phyloP scores from a whole-genome alignment of 1,139 yeast species.

The Kodamaea anthophila region DNA sequence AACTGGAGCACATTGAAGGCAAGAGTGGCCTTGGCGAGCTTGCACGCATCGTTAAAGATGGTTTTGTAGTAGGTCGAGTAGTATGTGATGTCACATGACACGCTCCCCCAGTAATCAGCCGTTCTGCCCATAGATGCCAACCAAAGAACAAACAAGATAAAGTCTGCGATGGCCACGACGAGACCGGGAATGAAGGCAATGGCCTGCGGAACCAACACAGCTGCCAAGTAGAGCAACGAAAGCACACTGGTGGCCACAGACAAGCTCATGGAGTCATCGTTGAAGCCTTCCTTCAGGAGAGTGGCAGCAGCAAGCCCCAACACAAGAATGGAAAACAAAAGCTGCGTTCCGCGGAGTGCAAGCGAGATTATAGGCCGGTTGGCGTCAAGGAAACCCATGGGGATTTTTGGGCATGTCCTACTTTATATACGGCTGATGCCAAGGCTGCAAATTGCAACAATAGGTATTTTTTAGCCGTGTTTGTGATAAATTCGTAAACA shows the following conservation, averaged over 20 bases:
- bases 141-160: conserved; percentile 15
- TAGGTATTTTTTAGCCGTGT: too few relatives aligned
- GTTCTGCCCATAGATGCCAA: conserved; percentile 16
- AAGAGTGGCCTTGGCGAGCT: conserved; percentile 22
- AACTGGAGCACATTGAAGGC: conserved; percentile 27
- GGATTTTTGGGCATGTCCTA: too few relatives aligned
- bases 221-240: conserved; percentile 17
- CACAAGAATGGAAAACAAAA: conserved; percentile 18
- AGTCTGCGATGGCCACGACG: conserved; percentile 17
- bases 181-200: conserved; percentile 12
- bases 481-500: too few relatives aligned
- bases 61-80: not conserved
- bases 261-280: conserved; percentile 10
- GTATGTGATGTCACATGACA: conserved; percentile 12
- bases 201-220: conserved; percentile 11
- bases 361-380: too few relatives aligned
- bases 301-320: conserved; percentile 24
- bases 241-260: conserved; percentile 14
- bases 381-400: too few relatives aligned
- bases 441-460: too few relatives aligned
- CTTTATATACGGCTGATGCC: too few relatives aligned
- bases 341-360: conserved; percentile 14
- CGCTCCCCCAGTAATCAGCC: conserved; percentile 21
- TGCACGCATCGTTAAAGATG: conserved; percentile 12
- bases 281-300: not conserved